These are phyloP conservation scores for Ormosia semicastrata DNA, from an alignment of 306 rosid genomes.

Conservation along the genomic window DNA sequence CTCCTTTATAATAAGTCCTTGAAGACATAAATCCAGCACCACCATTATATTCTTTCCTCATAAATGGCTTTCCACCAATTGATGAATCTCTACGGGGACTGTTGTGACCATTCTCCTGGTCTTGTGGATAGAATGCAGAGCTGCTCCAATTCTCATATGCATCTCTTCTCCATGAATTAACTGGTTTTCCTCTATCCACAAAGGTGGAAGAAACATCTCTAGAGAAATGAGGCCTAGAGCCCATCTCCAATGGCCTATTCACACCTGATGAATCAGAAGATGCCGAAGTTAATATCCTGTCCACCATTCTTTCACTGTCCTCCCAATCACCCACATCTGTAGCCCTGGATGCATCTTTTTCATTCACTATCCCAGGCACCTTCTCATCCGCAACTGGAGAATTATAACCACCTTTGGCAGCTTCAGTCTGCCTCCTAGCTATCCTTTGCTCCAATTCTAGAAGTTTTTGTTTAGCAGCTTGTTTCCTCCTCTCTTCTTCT, in stretches of 20 bases:
- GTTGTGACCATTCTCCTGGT: slow-evolving; percentile 55
- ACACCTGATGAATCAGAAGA: slow-evolving; percentile 82
- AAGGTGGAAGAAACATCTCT: slow-evolving; percentile 60
- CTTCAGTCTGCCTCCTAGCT: slow-evolving; percentile 81
- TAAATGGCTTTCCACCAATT: slow-evolving; percentile 55
- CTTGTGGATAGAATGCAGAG: slow-evolving; percentile 55
- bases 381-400: slow-evolving; percentile 53
- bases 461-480: slow-evolving; percentile 91
- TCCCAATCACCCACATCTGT: slow-evolving; percentile 86
- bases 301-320: slow-evolving; percentile 91
- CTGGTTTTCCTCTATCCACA: slow-evolving; percentile 66
- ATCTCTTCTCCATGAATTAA: slow-evolving; percentile 82
- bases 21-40: slow-evolving; percentile 62
- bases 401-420: slow-evolving; percentile 40
- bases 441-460: slow-evolving; percentile 89
- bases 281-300: slow-evolving; percentile 73
- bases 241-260: slow-evolving; percentile 62
- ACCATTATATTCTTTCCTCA: slow-evolving; percentile 67
- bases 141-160: slow-evolving; percentile 66
- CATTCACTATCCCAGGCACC: slow-evolving; percentile 39
- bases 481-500: slow-evolving; percentile 95
- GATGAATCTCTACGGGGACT: slow-evolving; percentile 57
- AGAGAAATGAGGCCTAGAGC: slow-evolving; percentile 61
- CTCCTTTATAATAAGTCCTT: slow-evolving; percentile 54
- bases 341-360: slow-evolving; percentile 54